A percentile compares a stretch with the other conserved stretches of the same genome.
Evolutionary conservation across 163 green algal genomes (phyloP).

Genomic region (Coccomyxa subellipsoidea): DNA sequence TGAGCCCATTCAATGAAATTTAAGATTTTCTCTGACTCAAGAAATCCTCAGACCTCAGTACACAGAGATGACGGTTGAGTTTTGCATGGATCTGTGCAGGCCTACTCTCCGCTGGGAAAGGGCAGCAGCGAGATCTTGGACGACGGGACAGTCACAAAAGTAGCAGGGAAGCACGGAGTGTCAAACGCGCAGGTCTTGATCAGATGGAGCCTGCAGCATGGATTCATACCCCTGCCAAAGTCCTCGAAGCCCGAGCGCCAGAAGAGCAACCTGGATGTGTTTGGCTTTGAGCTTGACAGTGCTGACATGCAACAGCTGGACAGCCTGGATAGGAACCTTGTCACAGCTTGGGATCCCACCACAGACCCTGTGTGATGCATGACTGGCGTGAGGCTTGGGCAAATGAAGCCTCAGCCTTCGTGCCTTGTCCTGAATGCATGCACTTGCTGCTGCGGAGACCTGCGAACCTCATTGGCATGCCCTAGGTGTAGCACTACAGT

Average conservation of each 20-base stretch:
- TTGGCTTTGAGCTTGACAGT: constrained; percentile 35
- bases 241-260: constrained; percentile 42
- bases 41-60: too few relatives aligned
- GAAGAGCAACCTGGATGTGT: constrained; percentile 52
- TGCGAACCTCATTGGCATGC: too few relatives aligned
- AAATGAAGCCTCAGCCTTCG: too few relatives aligned
- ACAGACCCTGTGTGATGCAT: constrained; percentile 35
- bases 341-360: constrained; percentile 58
- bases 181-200: constrained; percentile 50
- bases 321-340: constrained; percentile 35
- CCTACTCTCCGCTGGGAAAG: constrained; percentile 64
- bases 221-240: constrained; percentile 63
- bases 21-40: too few relatives aligned
- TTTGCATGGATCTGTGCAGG: constrained; percentile 34
- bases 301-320: constrained; percentile 30
- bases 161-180: neutral
- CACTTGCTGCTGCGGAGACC: too few relatives aligned
- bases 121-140: constrained; percentile 45
- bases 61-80: too few relatives aligned
- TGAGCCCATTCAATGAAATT: too few relatives aligned
- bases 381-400: too few relatives aligned
- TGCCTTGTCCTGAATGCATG: too few relatives aligned
- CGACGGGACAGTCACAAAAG: neutral
- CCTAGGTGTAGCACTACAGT: too few relatives aligned
- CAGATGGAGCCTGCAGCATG: constrained; percentile 66